phyloP scores from a whole-genome alignment of 139 green algal species.

The Coelastrella sp. region DNA sequence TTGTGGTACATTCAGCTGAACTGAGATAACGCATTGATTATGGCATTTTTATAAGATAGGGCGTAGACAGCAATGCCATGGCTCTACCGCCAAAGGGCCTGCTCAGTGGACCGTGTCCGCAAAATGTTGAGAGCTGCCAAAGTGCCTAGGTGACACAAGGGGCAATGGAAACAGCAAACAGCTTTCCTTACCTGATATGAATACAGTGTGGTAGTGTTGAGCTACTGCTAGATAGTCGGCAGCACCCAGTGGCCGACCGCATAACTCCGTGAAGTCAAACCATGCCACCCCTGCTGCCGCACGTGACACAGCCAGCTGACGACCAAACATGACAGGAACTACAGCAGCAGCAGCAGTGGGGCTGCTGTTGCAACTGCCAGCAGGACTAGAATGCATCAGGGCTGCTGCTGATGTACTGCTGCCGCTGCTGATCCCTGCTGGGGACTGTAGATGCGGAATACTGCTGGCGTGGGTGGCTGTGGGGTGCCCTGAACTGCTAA shows the following conservation, averaged over 20 bases:
- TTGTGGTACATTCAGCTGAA: too few relatives aligned
- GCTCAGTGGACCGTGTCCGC: too few relatives aligned
- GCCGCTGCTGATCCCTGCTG: neutral
- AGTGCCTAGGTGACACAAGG: too few relatives aligned
- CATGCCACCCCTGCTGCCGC: slow-evolving; percentile 63
- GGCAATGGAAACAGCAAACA: too few relatives aligned
- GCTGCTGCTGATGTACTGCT: neutral
- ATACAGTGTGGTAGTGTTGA: slow-evolving; percentile 80
- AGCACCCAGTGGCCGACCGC: slow-evolving; percentile 65
- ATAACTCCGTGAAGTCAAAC: slow-evolving; percentile 77
- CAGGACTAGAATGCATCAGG: neutral
- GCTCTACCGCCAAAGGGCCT: too few relatives aligned
- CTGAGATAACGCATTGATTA: too few relatives aligned
- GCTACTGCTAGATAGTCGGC: slow-evolving; percentile 90
- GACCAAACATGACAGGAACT: slow-evolving; percentile 83
- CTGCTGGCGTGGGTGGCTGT: too few relatives aligned
- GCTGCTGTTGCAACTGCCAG: neutral
- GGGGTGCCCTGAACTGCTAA: too few relatives aligned
- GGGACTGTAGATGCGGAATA: neutral
- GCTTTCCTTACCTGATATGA: slow-evolving; percentile 63
- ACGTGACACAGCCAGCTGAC: slow-evolving; percentile 63
- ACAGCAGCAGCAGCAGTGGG: neutral
- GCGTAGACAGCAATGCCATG: too few relatives aligned
- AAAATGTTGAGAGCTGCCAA: too few relatives aligned
- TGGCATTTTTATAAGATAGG: too few relatives aligned